Evolutionary conservation across 176 grass and related monocot genomes (phyloP).

Genomic region (Oryza meyeriana): DNA sequence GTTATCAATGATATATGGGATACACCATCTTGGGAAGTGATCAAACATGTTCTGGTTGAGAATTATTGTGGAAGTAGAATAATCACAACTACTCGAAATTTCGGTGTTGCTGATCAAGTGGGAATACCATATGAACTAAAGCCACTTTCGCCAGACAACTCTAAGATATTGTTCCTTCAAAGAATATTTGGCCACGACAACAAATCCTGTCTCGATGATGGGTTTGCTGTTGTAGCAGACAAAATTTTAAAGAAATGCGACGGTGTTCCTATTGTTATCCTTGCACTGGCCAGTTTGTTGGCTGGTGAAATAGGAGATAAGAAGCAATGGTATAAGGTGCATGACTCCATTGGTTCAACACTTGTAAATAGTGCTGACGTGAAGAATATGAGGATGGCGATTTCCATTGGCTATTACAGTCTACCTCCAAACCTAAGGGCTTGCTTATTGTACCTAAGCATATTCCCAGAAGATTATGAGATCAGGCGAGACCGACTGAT

Average conservation of each 20-base stretch:
- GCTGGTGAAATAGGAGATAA: neutral
- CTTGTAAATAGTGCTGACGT: neutral
- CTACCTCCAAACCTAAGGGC: neutral
- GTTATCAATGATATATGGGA: slow-evolving; percentile 20
- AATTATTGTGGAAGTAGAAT: slow-evolving; percentile 19
- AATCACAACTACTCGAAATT: neutral
- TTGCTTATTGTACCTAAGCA: neutral
- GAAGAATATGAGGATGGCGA: neutral
- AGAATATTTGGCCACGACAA: neutral
- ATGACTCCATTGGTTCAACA: neutral
- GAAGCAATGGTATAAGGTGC: neutral
- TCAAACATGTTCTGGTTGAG: neutral
- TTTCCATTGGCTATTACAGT: neutral
- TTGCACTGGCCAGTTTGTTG: neutral
- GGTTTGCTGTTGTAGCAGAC: neutral
- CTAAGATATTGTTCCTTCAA: neutral
- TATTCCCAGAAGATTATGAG: neutral
- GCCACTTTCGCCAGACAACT: neutral
- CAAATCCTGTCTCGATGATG: neutral
- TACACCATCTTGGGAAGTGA: neutral
- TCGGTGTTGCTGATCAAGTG: neutral
- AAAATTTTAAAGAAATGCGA: neutral
- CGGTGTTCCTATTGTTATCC: neutral
- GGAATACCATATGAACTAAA: slow-evolving; percentile 4
- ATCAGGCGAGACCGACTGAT: slow-evolving; percentile 14